phyloP scores from a whole-genome alignment of 176 grass and related monocot genomes.

The Pontederia paniculata region DNA sequence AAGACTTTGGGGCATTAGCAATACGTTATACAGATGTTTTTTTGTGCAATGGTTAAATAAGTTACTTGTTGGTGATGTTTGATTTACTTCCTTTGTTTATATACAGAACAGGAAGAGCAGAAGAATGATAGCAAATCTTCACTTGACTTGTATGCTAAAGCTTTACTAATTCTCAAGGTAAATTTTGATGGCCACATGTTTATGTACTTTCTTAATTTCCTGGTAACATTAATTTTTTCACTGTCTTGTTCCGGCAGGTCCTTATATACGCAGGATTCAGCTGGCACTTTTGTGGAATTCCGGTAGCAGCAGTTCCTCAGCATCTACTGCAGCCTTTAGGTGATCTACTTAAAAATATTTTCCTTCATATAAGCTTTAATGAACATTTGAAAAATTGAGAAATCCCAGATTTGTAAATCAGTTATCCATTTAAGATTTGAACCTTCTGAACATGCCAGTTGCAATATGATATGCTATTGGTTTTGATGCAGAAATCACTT shows the following conservation, averaged over 20 bases:
- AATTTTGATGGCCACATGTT: conserved; percentile 1
- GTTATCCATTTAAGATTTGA: too few relatives aligned
- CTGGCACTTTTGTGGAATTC: conserved; percentile 56
- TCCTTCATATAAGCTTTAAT: neutral
- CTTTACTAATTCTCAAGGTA: conserved; percentile 52
- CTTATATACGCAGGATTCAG: conserved; percentile 38
- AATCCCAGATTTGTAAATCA: neutral
- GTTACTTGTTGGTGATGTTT: too few relatives aligned
- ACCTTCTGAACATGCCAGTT: too few relatives aligned
- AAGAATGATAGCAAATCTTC: conserved; percentile 49
- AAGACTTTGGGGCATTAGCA: too few relatives aligned
- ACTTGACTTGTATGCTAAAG: conserved; percentile 41
- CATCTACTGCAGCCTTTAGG: conserved; percentile 87
- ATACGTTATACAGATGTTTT: too few relatives aligned
- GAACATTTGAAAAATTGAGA: neutral
- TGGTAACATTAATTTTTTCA: conserved; percentile 5
- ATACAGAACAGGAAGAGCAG: conserved; percentile 48
- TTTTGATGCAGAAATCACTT: too few relatives aligned
- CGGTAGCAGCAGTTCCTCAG: conserved; percentile 60
- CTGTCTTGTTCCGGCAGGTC: conserved; percentile 33
- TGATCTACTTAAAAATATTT: conserved; percentile 21
- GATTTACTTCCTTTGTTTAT: neutral
- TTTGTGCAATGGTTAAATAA: neutral
- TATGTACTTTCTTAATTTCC: neutral
- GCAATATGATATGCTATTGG: too few relatives aligned